These are phyloP conservation scores for Saccharomyces hybrid DNA, from an alignment of 1,139 yeast genomes.

Conservation along the genomic window DNA sequence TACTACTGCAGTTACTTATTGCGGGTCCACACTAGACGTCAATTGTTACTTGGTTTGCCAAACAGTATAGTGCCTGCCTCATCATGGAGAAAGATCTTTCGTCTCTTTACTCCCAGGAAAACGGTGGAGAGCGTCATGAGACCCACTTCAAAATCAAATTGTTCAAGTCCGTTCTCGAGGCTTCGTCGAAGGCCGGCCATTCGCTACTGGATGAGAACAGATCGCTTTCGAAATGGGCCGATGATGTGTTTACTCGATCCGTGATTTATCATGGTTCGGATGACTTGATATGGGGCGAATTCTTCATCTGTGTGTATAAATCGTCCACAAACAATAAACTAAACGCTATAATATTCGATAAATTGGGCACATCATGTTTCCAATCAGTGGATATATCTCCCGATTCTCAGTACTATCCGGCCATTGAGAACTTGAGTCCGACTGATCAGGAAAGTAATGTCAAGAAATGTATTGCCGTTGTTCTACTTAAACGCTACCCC, in stretches of 20 bases:
- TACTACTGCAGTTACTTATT: background rate
- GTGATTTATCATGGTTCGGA: conserved; percentile 53
- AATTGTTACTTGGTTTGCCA: background rate
- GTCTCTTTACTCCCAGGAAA: background rate
- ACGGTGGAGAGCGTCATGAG: background rate
- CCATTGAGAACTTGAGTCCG: conserved; percentile 59
- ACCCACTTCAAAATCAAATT: background rate
- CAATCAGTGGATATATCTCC: conserved; percentile 53
- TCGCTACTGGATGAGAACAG: background rate
- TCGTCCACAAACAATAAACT: conserved; percentile 39
- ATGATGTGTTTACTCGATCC: conserved; percentile 37
- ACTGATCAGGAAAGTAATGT: conserved; percentile 50
- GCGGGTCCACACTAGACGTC: background rate
- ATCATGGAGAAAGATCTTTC: background rate
- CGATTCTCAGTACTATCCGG: conserved; percentile 67
- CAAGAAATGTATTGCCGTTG: conserved; percentile 68
- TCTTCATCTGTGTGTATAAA: conserved; percentile 48
- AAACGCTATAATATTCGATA: conserved; percentile 57
- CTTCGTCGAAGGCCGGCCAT: background rate
- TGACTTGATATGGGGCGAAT: conserved; percentile 44
- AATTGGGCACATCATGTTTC: conserved; percentile 60
- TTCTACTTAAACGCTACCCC: conserved; percentile 61
- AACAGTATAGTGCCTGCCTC: background rate
- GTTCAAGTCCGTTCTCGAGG: background rate
- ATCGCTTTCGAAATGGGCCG: background rate